Conservation (phyloP, 768 basidiomycete genomes). For the Amanita thiersii region DNA sequence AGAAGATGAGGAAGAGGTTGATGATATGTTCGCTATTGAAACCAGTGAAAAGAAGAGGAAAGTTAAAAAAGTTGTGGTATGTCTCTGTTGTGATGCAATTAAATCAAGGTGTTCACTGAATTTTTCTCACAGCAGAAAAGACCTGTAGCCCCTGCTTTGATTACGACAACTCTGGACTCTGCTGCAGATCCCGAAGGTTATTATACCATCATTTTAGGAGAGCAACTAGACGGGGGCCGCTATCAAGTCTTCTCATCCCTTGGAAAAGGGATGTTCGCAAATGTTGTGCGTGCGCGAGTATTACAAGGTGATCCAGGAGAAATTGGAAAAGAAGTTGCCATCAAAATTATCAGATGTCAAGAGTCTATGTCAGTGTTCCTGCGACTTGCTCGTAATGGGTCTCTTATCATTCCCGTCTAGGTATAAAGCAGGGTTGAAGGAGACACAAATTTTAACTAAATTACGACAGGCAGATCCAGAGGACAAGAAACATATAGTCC, state of each 20-base stretch:
- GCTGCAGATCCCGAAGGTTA: constrained; percentile 94
- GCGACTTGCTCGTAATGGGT: no score
- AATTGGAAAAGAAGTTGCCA: constrained; percentile 73
- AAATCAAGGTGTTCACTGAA: not conserved
- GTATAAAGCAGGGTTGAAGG: constrained; percentile 93
- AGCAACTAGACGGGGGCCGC: constrained; percentile 83
- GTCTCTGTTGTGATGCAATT: constrained; percentile 14
- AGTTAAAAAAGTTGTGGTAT: constrained; percentile 42
- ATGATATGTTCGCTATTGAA: constrained; percentile 90
- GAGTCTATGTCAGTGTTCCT: constrained; percentile 79
- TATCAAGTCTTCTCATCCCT: constrained; percentile 93
- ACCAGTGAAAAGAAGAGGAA: constrained; percentile 50
- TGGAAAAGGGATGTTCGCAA: constrained; percentile 99
- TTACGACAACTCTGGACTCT: constrained; percentile 76
- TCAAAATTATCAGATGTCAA: constrained; percentile 94
- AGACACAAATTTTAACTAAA: constrained; percentile 83
- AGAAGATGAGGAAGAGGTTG: constrained; percentile 80
- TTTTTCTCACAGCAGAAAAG: constrained; percentile 32
- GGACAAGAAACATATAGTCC: constrained; percentile 93
- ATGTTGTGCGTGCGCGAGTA: constrained; percentile 86
- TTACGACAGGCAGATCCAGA: constrained; percentile 86
- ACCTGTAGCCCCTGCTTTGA: constrained; percentile 50
- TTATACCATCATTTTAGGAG: constrained; percentile 89
- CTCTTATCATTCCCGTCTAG: constrained; percentile 28
- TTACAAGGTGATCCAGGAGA: constrained; percentile 55